phyloP scores from a whole-genome alignment of 23 red algal species.

The Rhodosorus marinus region DNA sequence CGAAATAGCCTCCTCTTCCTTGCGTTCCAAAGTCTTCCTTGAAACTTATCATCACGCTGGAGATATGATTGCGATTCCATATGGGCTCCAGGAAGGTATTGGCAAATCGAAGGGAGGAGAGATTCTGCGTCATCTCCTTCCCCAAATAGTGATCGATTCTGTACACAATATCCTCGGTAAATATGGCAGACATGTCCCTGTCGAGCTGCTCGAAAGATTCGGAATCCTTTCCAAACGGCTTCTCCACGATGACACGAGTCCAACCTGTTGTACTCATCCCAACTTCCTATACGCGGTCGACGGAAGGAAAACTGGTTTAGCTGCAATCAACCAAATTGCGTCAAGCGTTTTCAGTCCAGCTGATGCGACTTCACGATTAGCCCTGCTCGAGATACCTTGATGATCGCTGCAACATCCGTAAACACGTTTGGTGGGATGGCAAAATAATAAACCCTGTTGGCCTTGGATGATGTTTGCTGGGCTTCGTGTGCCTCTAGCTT shows the following conservation, averaged over 20 bases:
- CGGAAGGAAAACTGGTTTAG: no score
- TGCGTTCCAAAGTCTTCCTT: slow-evolving; percentile 98
- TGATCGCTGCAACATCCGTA: slow-evolving; percentile 14
- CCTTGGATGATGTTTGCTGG: slow-evolving; percentile 3
- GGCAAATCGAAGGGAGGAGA: slow-evolving; percentile 41
- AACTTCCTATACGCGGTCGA: no score
- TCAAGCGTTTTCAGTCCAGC: neutral
- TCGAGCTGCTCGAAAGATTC: slow-evolving; percentile 58
- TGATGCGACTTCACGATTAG: no score
- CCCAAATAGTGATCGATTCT: slow-evolving; percentile 95
- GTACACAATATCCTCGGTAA: slow-evolving; percentile 68
- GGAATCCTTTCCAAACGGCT: slow-evolving; percentile 75
- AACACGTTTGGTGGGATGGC: slow-evolving; percentile 89
- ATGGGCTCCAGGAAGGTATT: slow-evolving; percentile 83
- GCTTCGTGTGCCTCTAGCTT: slow-evolving; percentile 26
- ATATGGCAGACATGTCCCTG: slow-evolving; percentile 16
- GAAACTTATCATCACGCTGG: slow-evolving; percentile 67
- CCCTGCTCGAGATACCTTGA: no score
- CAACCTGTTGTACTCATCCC: slow-evolving; percentile 38
- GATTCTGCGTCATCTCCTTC: slow-evolving; percentile 25
- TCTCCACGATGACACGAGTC: slow-evolving; percentile 87
- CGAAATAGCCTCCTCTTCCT: slow-evolving; percentile 91
- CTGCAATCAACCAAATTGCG: neutral
- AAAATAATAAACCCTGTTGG: slow-evolving; percentile 85
- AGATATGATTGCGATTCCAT: slow-evolving; percentile 84